Evolutionary conservation across 495 filamentous ascomycete species (phyloP).

Genomic region (Copromyces sp.): DNA sequence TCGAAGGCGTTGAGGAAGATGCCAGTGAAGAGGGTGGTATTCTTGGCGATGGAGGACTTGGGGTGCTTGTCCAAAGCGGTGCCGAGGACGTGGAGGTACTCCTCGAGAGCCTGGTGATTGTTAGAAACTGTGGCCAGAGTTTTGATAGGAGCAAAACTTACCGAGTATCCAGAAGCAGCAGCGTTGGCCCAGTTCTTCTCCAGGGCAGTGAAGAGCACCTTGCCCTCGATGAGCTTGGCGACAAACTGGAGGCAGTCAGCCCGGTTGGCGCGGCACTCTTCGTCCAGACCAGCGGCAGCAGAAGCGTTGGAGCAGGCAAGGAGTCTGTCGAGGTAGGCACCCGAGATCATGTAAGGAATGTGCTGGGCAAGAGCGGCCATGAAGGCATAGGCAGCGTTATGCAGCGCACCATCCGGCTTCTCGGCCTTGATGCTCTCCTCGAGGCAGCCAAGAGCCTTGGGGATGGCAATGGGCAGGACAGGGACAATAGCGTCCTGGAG

Average conservation of each 20-base stretch:
- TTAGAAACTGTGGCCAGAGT: not conserved
- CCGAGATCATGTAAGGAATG: slow-evolving; percentile 77
- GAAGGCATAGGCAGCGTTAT: slow-evolving; percentile 73
- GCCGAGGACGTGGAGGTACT: slow-evolving; percentile 55
- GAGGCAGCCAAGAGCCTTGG: slow-evolving; percentile 58
- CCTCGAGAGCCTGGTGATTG: slow-evolving; percentile 44
- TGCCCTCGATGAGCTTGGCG: slow-evolving; percentile 62
- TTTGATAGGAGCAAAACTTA: slow-evolving; percentile 27
- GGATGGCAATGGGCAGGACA: slow-evolving; percentile 64
- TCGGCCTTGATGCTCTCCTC: slow-evolving; percentile 46
- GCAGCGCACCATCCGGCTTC: slow-evolving; percentile 48
- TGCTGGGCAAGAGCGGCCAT: slow-evolving; percentile 67
- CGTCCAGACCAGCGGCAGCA: slow-evolving; percentile 43
- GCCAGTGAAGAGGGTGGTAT: slow-evolving; percentile 51
- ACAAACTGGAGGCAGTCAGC: slow-evolving; percentile 57
- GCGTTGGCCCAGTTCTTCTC: slow-evolving; percentile 60
- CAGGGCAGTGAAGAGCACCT: slow-evolving; percentile 54
- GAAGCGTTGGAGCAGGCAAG: slow-evolving; percentile 60
- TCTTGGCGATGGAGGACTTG: slow-evolving; percentile 63
- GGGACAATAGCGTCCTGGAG: slow-evolving; percentile 78
- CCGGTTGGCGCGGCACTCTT: slow-evolving; percentile 52
- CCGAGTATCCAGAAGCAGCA: slow-evolving; percentile 44
- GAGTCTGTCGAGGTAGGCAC: slow-evolving; percentile 56
- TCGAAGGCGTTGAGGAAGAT: slow-evolving; percentile 67
- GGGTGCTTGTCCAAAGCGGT: slow-evolving; percentile 62